phyloP scores from a whole-genome alignment of 2,329 filamentous ascomycete genomes.

The Nothophoma quercina region DNA sequence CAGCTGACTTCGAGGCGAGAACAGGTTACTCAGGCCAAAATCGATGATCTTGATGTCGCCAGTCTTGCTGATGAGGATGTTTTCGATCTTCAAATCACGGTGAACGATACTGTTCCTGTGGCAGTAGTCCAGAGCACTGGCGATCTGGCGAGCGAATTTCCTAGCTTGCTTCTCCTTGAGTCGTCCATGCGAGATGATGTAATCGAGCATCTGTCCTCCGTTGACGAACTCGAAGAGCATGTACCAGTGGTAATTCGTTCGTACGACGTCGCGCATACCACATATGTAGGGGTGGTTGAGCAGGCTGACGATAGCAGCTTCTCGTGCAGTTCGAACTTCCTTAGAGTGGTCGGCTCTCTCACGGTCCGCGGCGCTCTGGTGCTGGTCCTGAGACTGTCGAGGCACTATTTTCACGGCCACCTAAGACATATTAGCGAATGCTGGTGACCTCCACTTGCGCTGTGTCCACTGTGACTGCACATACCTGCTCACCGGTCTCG shows the following conservation, averaged over 20 bases:
- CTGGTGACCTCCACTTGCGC: not conserved
- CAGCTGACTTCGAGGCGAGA: slow-evolving; percentile 81
- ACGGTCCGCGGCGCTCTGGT: slow-evolving; percentile 73
- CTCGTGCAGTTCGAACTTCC: slow-evolving; percentile 91
- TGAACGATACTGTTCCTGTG: slow-evolving; percentile 98
- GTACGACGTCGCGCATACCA: slow-evolving; percentile 91
- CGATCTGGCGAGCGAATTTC: slow-evolving; percentile 97
- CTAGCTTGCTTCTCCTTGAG: slow-evolving; percentile 98
- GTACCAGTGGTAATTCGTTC: slow-evolving; percentile 98
- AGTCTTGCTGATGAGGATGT: slow-evolving; percentile 98
- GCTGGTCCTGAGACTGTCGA: slow-evolving; percentile 85
- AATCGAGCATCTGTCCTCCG: slow-evolving; percentile 98
- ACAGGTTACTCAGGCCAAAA: slow-evolving; percentile 96
- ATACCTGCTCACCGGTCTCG: slow-evolving; percentile 88
- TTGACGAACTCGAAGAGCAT: slow-evolving; percentile 99
- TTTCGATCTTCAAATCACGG: slow-evolving; percentile 97
- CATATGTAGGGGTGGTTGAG: slow-evolving; percentile 96
- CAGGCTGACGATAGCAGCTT: slow-evolving; percentile 94
- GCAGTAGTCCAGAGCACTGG: slow-evolving; percentile 95
- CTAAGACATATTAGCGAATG: slow-evolving; percentile 54
- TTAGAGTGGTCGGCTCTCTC: slow-evolving; percentile 96
- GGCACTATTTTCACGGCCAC: slow-evolving; percentile 98
- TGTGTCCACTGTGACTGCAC: slow-evolving; percentile 26
- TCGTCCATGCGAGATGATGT: slow-evolving; percentile 97
- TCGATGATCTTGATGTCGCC: slow-evolving; percentile 99